Base-by-base conservation (phyloP, 2,329 filamentous ascomycete genomes). In the Aspergillus candidus region DNA sequence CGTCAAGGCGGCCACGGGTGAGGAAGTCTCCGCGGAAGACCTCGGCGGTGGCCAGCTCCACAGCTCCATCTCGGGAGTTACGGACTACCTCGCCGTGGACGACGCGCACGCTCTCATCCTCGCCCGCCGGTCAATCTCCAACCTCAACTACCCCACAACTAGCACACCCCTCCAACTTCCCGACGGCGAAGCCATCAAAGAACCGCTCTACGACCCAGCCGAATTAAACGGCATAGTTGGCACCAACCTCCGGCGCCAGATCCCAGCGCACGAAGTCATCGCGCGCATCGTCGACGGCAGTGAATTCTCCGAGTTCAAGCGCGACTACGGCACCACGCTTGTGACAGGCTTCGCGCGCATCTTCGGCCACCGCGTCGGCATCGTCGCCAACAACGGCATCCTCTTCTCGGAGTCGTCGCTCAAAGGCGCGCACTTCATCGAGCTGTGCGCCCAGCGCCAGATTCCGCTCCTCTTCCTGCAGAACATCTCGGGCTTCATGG, bases 401-500 rank as follows among this genome's bases (percentile, higher is more conserved):
- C 76, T 98, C 6, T 94, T 97, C 73, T 88, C 86, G 43, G 81
- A 89, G 40, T 89, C 87, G 8, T 83, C 88, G 7, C 77, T 95
- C 49, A 98, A 98, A 70, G 93, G 90, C 31, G 89, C 93, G 0
- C 93, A 98, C 70, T 98, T 98, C 67, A 88, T 97, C 58, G 88
- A 98, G 69, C 80, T 98, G 4, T 97, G 91, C 72, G 78, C 85
- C 27, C 89, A 96, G 68, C 84, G 93, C 44, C 82, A 87, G 42
- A 86, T 97, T 44, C 91, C 93, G 1, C 75, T 97, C 8, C 77
- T 97, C 40, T 97, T 97, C 70, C 73, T 98, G 14, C 93, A 98
- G 66, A 97, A 98, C 67, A 97, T 98, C 63, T 84, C 83, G 5
- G 93, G 93, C 35, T 98, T 98, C 78, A 98, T 98, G 93, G 93